Base-by-base conservation (phyloP, 1,139 yeast species). In the Debaryomycetaceae sp. region DNA sequence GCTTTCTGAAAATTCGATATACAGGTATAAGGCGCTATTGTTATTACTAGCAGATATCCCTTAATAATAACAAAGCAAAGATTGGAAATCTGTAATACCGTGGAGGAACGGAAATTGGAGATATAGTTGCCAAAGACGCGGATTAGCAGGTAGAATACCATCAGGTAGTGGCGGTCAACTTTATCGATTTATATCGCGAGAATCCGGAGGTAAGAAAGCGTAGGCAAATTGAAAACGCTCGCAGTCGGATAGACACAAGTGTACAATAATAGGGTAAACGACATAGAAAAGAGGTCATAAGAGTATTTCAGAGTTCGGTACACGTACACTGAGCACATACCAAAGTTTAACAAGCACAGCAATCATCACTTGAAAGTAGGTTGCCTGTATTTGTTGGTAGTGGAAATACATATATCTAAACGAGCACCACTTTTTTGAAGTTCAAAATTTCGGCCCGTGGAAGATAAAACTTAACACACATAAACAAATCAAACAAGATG, bases 401-500 rank as follows among this genome's bases (percentile, higher is more conserved):
- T 22, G 26, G 26, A 22, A 22, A 22, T 22, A 22, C 26, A 22
- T 22, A 8, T 22, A 22, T 22, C 26, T 22, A 22, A 22, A 22
- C 26, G 26, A 22, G 26, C 26, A 22, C 26, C 26, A 22, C 26
- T 22, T 22, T n/a, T 22, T 22, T 11, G 26, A 22, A 22, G 11
- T 22, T 22, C 26, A 22, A 22, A 11, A 22, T 22, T 22, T 22
- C 11, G 26, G 26, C 26, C 26, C 7, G 26, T 22, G 11, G 11
- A 22, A 11, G 7, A 22, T 22, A 22, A 32, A 17, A 32, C 14
- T 16, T 17, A 28, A 34, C 32, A 6, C 29, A 9, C 26, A 17
- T 9, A 28, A 28, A 17, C 13, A 16, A 34, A 34, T 11, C 14
- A 35, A 14, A 36, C 17, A 28, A 19, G 31, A 39, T 39, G 41